Percentiles rank a stretch among this genome's conserved stretches.
phyloP scores from a whole-genome alignment of 2,329 filamentous ascomycete genomes.

The Penicillium sclerotigenum region DNA sequence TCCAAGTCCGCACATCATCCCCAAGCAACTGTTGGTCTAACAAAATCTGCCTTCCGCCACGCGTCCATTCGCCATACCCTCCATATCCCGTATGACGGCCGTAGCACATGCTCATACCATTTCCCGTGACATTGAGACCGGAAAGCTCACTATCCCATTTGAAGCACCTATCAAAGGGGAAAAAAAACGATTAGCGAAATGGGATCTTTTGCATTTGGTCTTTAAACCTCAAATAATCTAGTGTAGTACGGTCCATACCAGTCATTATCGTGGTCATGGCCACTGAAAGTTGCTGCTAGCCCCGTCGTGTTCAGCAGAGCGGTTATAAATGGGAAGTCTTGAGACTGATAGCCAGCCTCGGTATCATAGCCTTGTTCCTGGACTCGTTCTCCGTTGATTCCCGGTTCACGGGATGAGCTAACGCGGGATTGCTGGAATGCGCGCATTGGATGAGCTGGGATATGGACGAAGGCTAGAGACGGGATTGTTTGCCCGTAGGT shows the following conservation, averaged over 20 bases:
- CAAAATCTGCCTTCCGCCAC: constrained; percentile 58
- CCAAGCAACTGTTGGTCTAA: constrained; percentile 46
- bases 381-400: constrained; percentile 48
- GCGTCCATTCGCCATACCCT: constrained; percentile 63
- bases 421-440: constrained; percentile 47
- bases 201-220: not conserved
- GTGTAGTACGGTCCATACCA: constrained; percentile 45
- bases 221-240: not conserved
- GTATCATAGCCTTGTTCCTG: constrained; percentile 22
- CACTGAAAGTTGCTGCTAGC: constrained; percentile 59
- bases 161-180: constrained; percentile 38
- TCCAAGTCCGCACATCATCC: constrained; percentile 56
- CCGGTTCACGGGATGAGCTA: constrained; percentile 43
- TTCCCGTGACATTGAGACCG: constrained; percentile 38
- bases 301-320: constrained; percentile 56
- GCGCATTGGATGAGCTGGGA: constrained; percentile 46
- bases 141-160: constrained; percentile 35
- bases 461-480: constrained; percentile 56
- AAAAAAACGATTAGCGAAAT: constrained; percentile 13
- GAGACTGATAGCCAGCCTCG: constrained; percentile 35
- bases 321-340: constrained; percentile 62
- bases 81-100: constrained; percentile 68
- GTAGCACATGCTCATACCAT: constrained; percentile 53
- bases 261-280: constrained; percentile 64
- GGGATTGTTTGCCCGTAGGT: constrained; percentile 42